A percentile compares a stretch with the other conserved stretches of the same genome.
Evolutionary conservation across 129 eudicot genomes (phyloP).

Genomic region (sunflower (Helianthus annuus)): HanXRQr2.0-SUNRISE NC_035441.2:170844367-170844866

Average conservation of each 20-base stretch:
- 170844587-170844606: neutral
- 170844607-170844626: constrained; percentile 4
- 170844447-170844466: constrained; percentile 70
- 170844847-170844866: constrained; percentile 7
- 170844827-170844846: constrained; percentile 18
- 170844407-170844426: constrained; percentile 74
- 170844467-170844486: constrained; percentile 69
- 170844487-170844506: constrained; percentile 79
- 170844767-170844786: constrained; percentile 65
- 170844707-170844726: constrained; percentile 68
- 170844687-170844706: constrained; percentile 64
- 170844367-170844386: constrained; percentile 6
- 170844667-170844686: constrained; percentile 77
- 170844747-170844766: constrained; percentile 62
- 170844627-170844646: constrained; percentile 66
- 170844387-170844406: constrained; percentile 72
- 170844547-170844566: neutral
- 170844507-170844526: constrained; percentile 68
- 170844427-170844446: constrained; percentile 71
- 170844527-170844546: constrained; percentile 71
- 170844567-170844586: neutral
- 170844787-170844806: constrained; percentile 63
- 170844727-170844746: constrained; percentile 74
- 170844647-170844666: constrained; percentile 86
- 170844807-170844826: constrained; percentile 51